phyloP scores from a whole-genome alignment of 1,284 basidiomycete genomes.

The Cutaneotrichosporon cyanovorans region DNA sequence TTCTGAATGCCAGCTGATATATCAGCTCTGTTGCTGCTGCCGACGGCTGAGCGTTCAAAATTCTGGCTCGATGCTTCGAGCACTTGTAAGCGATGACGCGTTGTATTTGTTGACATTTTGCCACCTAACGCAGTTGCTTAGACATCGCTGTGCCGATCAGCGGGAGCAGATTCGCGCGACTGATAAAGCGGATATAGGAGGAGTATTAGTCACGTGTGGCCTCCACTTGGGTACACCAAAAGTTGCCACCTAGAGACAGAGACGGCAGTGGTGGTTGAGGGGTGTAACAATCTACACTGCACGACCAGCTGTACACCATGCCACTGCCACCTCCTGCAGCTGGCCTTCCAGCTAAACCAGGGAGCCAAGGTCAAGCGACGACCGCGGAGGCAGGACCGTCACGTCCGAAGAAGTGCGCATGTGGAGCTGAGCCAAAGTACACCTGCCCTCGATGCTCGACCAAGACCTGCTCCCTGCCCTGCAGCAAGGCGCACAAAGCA shows the following conservation, averaged over 20 bases:
- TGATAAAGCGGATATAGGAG: too few species aligned
- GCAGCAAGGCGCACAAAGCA: conserved; percentile 64
- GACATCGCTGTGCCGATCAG: too few species aligned
- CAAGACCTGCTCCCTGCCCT: conserved; percentile 65
- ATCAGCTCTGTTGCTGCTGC: too few species aligned
- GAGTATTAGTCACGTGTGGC: neutral
- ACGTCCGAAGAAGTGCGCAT: conserved; percentile 16
- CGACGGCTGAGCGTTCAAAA: too few species aligned
- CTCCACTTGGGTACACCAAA: conserved; percentile 1
- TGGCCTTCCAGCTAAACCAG: neutral
- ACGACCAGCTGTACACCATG: neutral
- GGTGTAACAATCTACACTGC: neutral
- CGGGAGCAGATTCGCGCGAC: too few species aligned
- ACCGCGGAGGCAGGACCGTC: neutral
- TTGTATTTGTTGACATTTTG: too few species aligned
- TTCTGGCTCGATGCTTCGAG: too few species aligned
- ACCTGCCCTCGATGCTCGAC: conserved; percentile 69
- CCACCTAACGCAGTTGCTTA: too few species aligned
- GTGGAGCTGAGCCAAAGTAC: conserved; percentile 54
- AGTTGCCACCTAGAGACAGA: neutral
- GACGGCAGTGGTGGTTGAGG: too few species aligned
- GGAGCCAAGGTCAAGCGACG: neutral
- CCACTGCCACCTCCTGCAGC: conserved; percentile 2
- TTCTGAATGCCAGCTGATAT: too few species aligned
- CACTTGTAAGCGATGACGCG: too few species aligned